These are phyloP conservation scores for Fusarium chlamydosporum DNA, from an alignment of 2,329 filamentous ascomycete species.

Conservation along the genomic window DNA sequence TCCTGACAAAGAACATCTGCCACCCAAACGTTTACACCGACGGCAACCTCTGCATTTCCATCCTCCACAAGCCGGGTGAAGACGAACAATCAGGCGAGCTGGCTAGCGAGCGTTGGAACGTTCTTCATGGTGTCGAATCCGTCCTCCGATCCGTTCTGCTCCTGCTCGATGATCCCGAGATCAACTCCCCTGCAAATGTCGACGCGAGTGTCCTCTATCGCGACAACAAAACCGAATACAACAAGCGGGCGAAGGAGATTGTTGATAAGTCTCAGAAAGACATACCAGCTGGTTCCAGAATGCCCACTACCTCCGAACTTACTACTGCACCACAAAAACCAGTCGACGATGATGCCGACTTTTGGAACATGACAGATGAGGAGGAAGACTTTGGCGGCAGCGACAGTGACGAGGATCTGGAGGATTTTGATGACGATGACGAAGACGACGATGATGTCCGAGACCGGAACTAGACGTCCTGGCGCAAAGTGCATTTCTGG, in stretches of 20 bases:
- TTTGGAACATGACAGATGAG: conserved; percentile 83
- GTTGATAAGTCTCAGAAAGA: conserved; percentile 82
- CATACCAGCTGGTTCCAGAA: conserved; percentile 82
- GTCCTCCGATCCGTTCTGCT: conserved; percentile 93
- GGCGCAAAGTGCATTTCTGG: conserved; percentile 3
- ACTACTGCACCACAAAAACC: conserved; percentile 71
- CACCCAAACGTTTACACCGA: conserved; percentile 96
- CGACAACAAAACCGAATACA: conserved; percentile 78
- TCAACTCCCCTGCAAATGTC: conserved; percentile 93
- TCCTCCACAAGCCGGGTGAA: conserved; percentile 91
- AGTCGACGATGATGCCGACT: conserved; percentile 80
- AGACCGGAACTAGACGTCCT: conserved; percentile 44
- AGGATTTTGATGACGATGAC: conserved; percentile 72
- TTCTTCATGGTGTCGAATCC: conserved; percentile 92
- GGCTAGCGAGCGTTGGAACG: conserved; percentile 93
- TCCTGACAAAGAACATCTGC: conserved; percentile 79
- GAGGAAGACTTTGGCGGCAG: conserved; percentile 84
- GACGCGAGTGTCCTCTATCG: conserved; percentile 91
- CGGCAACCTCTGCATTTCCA: conserved; percentile 94
- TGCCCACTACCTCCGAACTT: conserved; percentile 81
- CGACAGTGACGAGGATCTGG: conserved; percentile 75
- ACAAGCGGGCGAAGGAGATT: conserved; percentile 75
- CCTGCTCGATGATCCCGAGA: conserved; percentile 93
- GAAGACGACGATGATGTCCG: conserved; percentile 64
- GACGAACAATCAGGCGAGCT: conserved; percentile 92